Evolutionary conservation across 768 basidiomycete genomes (phyloP), one percentile per base, ranked within the genome.

Genomic region (Hirschioporus abietinus): DNA sequence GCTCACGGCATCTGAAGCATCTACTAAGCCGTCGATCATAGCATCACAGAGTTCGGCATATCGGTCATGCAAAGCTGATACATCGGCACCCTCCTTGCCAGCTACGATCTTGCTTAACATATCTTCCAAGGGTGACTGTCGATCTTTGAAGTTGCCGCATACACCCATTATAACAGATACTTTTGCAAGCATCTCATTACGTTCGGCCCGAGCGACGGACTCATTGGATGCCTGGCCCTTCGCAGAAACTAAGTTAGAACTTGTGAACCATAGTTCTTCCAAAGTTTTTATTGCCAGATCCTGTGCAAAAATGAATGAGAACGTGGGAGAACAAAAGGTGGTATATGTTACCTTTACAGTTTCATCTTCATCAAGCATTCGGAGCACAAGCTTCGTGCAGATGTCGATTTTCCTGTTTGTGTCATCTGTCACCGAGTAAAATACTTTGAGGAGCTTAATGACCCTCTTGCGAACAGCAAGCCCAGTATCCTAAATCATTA

Each of bases 291-390:
- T 79, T 0, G 96, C 94, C 18, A 98, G 84, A 64, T 98, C 96
- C 81, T 52, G 12, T 83, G 23, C 36, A 15, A 42, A 30, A 1
- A 18, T 65, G 26, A 70, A 35, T 65, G 24, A 70, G 42, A 67
- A 62, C 67, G 63, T 17, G 63, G 63, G 20, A 26, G 7, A 18
- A 24, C 0, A 12, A 57, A 17, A n/a, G 0, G 24, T 71, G 42
- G 12, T 20, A 52, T 52, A 20, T 6, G 20, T 52, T 20, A 52
- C 42, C 42, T 93, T 96, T 69, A 99, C 93, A 0, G 88, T 88
- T 60, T 98, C 95, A 73, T 99, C 97, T 73, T 97, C 95, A 71
- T 99, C 97, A 58, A 89, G 74, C 82, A 95, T 91, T 17, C 96
- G 87, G 35, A 89, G 79, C 1, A 97, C 88, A 24, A 99, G 83